Evolutionary conservation across 169 alveolate genomes (phyloP), one percentile per base, ranked within the genome.

Genomic region (Ichthyophthirius multifiliis): DNA sequence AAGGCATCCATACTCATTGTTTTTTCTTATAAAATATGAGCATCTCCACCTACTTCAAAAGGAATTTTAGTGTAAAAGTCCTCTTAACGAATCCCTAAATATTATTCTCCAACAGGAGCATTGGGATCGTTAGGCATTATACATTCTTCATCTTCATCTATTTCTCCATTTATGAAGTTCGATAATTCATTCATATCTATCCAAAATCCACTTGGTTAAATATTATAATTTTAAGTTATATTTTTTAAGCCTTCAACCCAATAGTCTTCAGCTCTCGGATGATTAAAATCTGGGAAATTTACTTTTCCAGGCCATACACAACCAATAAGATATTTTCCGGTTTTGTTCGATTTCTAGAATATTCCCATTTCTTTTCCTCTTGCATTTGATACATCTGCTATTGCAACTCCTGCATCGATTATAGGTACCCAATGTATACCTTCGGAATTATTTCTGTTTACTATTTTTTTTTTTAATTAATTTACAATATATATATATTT

Each of bases 301-400:
- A 93, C 89, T 27, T 85, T 89, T 23, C 94, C 95, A 5, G 98
- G 98, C 97, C 97, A 95, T 13, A 93, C 96, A 62, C 82, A 37
- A 3, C 95, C 93, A 35, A 87, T 75, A 34, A 92, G 74, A 37
- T 76, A 76, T 20, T 85, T 82, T 27, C 84, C 84, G 7, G 81
- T 35, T 3, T 82, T 82, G 35, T 65, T 85, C 47, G 83, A 75
- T 82, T 81, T 85, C 13, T 88, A 46, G 75, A 85, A 94, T 7
- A 92, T 88, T 65, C 79, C 91, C 32, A 43, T 34, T 30, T 67
- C 75, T 7, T 15, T 5, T 18, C 96, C 98, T 10, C 74, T 71
- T 12, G 13, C 34, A 74, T 84, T 86, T 31, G 89, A 83, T 30
- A 76, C 43, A 67, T 91, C 75, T 7, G 65, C 34, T 10, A 27